Evolutionary conservation across 169 alveolate genomes (phyloP), one percentile per base, ranked within the genome.

Genomic region (Plasmodium malariae): DNA sequence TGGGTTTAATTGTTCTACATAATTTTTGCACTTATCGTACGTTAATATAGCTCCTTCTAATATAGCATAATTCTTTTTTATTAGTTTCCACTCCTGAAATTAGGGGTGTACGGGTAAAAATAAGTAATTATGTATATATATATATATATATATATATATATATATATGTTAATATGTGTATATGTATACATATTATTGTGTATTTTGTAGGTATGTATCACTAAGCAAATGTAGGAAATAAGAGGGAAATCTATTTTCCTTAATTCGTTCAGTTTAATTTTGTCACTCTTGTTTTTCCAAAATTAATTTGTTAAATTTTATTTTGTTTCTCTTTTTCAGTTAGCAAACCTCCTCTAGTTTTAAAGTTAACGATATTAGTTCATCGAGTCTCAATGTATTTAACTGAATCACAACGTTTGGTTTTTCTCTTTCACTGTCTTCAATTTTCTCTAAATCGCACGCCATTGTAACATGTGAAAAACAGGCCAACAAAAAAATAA

Each of bases 361-460:
- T 43, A 80, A 67, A 3, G 90, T 80, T 5, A 80, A 30, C 1
- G 90, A 80, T 34, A 80, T 21, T 12, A 80, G n/a, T 36, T 80
- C 90, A 14, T 80, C 90, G 0, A 80, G 83, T 2, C 90, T 71
- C 12, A 80, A 57, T 0, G 90, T 48, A 51, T 80, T 80, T 28
- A 80, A 19, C 69, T 80, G 90, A 36, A 80, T 80, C 7, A 80
- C 83, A 1, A 67, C 60, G 17, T 67, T 80, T 26, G 90, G 90
- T 40, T 80, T 67, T 70, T 80, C 90, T 26, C 62, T 19, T 69
- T 80, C 90, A 48, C 48, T 80, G 14, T 80, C 80, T 43, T 80
- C 90, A 80, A 80, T 80, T n/a, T 65, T 80, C 40, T 80, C 90
- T 24, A 80, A 65, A 80, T 80, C 90, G 70, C 90, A 80, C 19